Evolutionary conservation across 495 filamentous ascomycete species (phyloP), one percentile per base, ranked within the genome.

Genomic region (Amorphotheca resinae): DNA sequence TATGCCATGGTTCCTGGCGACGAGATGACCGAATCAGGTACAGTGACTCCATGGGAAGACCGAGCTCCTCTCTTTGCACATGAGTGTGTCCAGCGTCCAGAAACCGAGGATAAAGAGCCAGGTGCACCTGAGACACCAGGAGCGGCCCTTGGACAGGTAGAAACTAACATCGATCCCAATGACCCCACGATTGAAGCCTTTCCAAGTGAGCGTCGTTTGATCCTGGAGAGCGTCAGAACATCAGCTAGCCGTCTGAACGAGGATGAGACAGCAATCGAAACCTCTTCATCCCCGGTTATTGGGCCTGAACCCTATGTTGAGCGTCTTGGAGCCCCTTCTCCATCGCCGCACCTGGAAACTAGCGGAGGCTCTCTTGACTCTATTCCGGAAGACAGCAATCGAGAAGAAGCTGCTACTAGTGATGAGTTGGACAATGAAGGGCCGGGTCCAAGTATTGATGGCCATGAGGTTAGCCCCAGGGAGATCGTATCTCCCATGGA

Each of bases 151-250:
- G 12, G 3, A 28, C 16, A 20, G 6, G 21, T 1, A 2, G 53
- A 59, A 26, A 34, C 60, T 26, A 12, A 9, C 12, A 40, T 40
- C 17, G 67, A 74, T 44, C 45, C 64, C 20, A 62, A 72, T 35
- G 65, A 76, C 49, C 71, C 69, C n/a, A 60, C 58, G 0, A 35
- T 76, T 22, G 69, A 72, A 44, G 54, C 42, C 5, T 73, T 76
- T 54, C 72, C 72, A 0, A 68, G 63, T 2, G 60, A 65, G 42
- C 60, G 67, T 5, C 54, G 59, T 6, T 62, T 59, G 6, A 72
- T 74, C 33, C 44, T 74, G 6, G 60, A 65, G 33, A 55, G 64
- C 1, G 53, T 76, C 22, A 57, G 63, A 18, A 64, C 62, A 26
- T 54, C 70, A 2, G 64, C 67, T 35, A 61, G 61, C 1, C 62